A percentile compares a stretch with the other conserved stretches of the same genome.
Conservation (phyloP, 140 eudicot species). For the Bidens hawaiensis region DNA sequence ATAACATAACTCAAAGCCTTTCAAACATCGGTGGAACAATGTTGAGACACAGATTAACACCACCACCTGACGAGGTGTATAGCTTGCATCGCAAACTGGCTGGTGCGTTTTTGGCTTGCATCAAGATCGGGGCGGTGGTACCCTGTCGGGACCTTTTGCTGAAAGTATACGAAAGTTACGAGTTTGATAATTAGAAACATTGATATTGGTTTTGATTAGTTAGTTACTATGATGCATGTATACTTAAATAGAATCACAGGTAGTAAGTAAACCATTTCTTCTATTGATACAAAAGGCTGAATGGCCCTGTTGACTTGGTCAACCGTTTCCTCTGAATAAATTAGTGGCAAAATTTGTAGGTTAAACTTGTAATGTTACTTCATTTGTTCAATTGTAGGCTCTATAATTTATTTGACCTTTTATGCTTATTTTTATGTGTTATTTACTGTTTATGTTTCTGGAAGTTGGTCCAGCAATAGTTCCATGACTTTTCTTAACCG, state of each 20-base stretch:
- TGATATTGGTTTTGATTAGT: not conserved
- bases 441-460: too few species aligned
- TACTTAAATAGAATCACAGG: conserved; percentile 4
- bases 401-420: too few species aligned
- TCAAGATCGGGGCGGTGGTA: conserved; percentile 91
- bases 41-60: conserved; percentile 88
- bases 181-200: conserved; percentile 45
- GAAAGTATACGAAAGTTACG: conserved; percentile 52
- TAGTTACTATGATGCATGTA: conserved; percentile 14
- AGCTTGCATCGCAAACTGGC: conserved; percentile 96
- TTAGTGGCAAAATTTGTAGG: not conserved
- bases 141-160: conserved; percentile 83
- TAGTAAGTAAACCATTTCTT: not conserved
- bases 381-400: too few species aligned
- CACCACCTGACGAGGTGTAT: conserved; percentile 97
- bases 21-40: conserved; percentile 84
- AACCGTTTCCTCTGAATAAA: not conserved
- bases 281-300: not conserved
- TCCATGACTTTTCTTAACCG: too few species aligned
- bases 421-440: too few species aligned
- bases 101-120: conserved; percentile 94
- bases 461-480: too few species aligned
- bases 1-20: conserved; percentile 69
- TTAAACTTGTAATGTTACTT: not conserved
- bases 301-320: not conserved